Evolutionary conservation across 169 alveolate species (phyloP), one percentile per base, ranked within the genome.

Genomic region (Neospora caninum): DNA sequence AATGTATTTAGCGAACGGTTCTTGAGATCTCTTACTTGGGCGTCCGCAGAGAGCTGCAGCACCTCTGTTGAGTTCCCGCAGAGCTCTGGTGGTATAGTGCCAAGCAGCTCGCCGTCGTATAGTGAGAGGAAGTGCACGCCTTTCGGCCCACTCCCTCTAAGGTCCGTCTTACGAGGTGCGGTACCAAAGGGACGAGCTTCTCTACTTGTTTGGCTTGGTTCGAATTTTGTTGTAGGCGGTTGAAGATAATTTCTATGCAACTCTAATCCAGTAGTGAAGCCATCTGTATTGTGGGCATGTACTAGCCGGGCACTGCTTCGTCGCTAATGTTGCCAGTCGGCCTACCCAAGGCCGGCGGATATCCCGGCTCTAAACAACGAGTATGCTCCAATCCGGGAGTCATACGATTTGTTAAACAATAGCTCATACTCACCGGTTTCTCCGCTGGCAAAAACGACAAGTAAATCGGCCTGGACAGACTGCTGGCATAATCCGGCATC

Each of bases 401-500:
- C 18, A 13, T 49, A 22, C 58, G 58, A 49, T 22, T 22, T 49
- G 27, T 13, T 25, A 64, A 64, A 64, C 78, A 64, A 64, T 0
- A 0, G 31, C 9, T 10, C 31, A 29, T 64, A 64, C 78, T 64
- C 34, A 64, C 78, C 78, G 25, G 78, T n/a, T 6, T 9, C 78
- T 20, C 87, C 89, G 91, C 69, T 69, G 87, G 95, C 67, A 29
- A 91, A 93, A 58, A 93, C 93, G 25, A 70, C 95, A 38, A 93
- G 87, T 53, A 93, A 84, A 73, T 93, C 84, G 31, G 95, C 89
- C 2, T 80, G 91, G 0, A 45, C 58, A 87, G 91, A 83, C 88
- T 93, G 95, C 93, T 93, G 95, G 83, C 95, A 93, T 69, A 93
- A 53, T 31, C 95, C 95, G 38, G 93, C 95, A 29, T 93, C 93